These are phyloP conservation scores for Cladophialophora psammophila DNA, from an alignment of 2,329 filamentous ascomycete species.

Conservation along the genomic window DNA sequence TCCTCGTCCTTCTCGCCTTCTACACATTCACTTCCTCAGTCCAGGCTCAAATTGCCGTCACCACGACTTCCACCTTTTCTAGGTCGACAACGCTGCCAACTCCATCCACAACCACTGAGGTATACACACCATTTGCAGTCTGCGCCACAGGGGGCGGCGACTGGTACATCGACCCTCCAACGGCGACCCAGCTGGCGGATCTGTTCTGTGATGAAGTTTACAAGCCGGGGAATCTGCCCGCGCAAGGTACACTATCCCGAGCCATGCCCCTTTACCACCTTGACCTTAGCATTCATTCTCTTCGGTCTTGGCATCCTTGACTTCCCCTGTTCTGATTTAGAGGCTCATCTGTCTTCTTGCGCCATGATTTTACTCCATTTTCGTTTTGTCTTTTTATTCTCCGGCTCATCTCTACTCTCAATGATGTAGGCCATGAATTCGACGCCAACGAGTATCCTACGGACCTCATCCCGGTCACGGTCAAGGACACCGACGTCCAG, in stretches of 20 bases:
- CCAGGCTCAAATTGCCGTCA: background rate
- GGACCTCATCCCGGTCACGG: background rate
- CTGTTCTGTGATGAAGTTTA: slow-evolving; percentile 21
- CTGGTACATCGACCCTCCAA: slow-evolving; percentile 23
- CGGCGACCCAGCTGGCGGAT: slow-evolving; percentile 12
- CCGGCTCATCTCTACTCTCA: background rate
- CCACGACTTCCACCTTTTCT: background rate
- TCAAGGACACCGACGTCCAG: background rate
- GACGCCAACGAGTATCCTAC: slow-evolving; percentile 6
- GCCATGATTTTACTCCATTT: background rate
- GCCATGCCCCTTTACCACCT: background rate
- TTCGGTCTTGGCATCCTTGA: background rate
- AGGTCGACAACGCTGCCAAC: background rate
- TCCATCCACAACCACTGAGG: slow-evolving; percentile 2
- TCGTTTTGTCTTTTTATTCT: background rate
- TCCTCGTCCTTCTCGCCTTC: background rate
- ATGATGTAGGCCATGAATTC: background rate
- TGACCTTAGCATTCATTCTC: background rate
- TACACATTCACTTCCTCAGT: background rate
- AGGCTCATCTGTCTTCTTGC: background rate
- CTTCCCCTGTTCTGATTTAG: background rate
- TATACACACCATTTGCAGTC: slow-evolving; percentile 2
- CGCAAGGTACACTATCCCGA: background rate
- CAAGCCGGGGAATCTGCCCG: slow-evolving; percentile 10
- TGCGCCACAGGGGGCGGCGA: slow-evolving; percentile 19